Conservation (phyloP, 352 stramenopile genomes). For the Globisporangium middletonii region DNA sequence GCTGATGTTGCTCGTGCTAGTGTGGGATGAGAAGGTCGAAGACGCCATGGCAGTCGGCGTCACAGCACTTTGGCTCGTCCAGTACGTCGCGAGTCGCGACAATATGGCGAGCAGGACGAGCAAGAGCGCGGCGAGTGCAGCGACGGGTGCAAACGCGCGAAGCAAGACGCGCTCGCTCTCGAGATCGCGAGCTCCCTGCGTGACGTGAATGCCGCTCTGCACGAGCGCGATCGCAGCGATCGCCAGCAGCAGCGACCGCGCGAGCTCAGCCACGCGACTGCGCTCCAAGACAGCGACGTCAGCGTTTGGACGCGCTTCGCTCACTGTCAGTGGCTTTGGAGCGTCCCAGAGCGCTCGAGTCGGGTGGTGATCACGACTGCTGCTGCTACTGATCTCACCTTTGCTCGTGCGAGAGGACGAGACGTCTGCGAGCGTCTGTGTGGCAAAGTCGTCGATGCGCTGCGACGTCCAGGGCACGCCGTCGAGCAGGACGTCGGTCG, state of each 20-base stretch:
- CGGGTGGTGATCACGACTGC: too few relatives aligned
- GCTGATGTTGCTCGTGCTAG: not conserved
- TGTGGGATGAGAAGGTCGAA: not conserved
- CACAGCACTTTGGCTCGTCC: not conserved
- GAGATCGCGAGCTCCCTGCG: not conserved
- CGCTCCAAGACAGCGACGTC: not conserved
- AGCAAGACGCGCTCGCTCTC: constrained; percentile 9
- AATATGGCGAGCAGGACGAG: not conserved
- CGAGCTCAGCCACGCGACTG: not conserved
- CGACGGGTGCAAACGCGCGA: constrained; percentile 3
- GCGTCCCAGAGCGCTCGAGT: too few relatives aligned
- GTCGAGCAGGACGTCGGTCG: constrained; percentile 16
- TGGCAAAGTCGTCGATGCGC: constrained; percentile 9
- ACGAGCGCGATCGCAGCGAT: constrained; percentile 7
- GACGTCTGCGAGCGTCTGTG: not conserved
- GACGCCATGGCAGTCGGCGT: not conserved
- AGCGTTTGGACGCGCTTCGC: not conserved
- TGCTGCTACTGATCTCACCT: not conserved
- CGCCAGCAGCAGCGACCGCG: constrained; percentile 11
- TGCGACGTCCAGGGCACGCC: constrained; percentile 8
- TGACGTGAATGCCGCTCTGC: constrained; percentile 4
- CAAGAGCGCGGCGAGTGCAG: not conserved
- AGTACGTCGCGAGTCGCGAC: not conserved
- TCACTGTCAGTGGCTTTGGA: not conserved
- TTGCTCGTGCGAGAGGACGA: not conserved